Conservation (phyloP, 2,329 filamentous ascomycete species). For the Exophiala dermatitidis region DNA sequence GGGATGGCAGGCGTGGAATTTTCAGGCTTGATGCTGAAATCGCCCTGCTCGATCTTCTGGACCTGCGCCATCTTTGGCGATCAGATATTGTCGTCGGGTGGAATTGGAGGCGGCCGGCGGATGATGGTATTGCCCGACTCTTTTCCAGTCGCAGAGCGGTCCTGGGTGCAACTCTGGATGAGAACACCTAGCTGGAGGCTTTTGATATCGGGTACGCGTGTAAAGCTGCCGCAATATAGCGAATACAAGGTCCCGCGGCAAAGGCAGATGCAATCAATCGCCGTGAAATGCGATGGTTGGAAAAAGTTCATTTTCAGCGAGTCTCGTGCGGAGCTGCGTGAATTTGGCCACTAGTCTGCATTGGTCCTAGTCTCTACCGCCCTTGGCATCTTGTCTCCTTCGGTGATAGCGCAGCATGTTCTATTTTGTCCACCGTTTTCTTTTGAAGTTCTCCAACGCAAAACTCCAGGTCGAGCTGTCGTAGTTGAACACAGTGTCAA, state of each 20-base stretch:
- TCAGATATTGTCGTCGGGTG: neutral
- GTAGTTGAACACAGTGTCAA: conserved; percentile 1
- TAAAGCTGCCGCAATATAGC: too few relatives aligned
- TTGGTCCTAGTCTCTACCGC: neutral
- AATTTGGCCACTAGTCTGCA: neutral
- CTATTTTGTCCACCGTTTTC: neutral
- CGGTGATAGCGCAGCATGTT: neutral
- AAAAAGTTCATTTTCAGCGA: conserved; percentile 10
- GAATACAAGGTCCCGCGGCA: neutral
- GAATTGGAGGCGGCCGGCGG: neutral
- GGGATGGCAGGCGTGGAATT: conserved; percentile 68
- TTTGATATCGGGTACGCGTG: neutral
- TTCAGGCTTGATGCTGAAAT: conserved; percentile 89
- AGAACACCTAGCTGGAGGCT: too few relatives aligned
- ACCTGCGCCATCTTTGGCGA: conserved; percentile 23
- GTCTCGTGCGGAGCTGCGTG: conserved; percentile 6
- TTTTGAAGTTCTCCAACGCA: neutral
- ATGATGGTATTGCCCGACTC: too few relatives aligned
- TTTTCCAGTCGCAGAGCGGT: neutral
- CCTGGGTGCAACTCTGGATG: too few relatives aligned
- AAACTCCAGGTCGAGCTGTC: too few relatives aligned
- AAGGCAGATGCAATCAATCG: neutral
- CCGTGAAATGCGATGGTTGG: neutral
- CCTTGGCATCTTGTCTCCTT: conserved; percentile 6
- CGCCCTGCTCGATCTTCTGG: conserved; percentile 46